Conservation (phyloP, 1,139 yeast species). For the Arxiozyma telluris region DNA sequence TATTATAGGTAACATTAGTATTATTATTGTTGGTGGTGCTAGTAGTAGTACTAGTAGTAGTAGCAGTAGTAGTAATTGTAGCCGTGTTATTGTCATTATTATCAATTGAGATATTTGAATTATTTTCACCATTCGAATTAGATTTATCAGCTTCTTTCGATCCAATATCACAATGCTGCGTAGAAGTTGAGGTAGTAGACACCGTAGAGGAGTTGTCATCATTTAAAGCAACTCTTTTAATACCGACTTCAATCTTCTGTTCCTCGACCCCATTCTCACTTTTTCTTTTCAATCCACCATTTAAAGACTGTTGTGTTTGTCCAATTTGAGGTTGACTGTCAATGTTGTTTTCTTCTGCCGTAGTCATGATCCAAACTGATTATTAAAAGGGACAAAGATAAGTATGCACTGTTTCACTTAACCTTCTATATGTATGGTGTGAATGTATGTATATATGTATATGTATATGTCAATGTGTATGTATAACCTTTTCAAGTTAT, state of each 20-base stretch:
- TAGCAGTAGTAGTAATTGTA: too few relatives aligned
- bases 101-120: background rate
- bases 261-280: constrained; percentile 44
- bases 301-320: constrained; percentile 12
- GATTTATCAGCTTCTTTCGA: background rate
- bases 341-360: background rate
- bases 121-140: background rate
- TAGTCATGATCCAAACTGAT: background rate
- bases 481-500: too few relatives aligned
- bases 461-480: too few relatives aligned
- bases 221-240: constrained; percentile 66
- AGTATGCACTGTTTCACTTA: background rate
- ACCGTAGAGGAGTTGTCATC: constrained; percentile 18
- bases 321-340: background rate
- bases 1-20: background rate
- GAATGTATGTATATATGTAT: too few relatives aligned
- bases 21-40: background rate
- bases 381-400: background rate
- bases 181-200: background rate
- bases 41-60: background rate
- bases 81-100: background rate
- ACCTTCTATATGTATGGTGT: background rate
- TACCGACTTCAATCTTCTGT: constrained; percentile 28
- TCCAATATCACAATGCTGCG: background rate
- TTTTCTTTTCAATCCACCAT: constrained; percentile 51